Base-by-base conservation (phyloP, 495 filamentous ascomycete species). In the Hyphodiscus hymeniophilus region DNA sequence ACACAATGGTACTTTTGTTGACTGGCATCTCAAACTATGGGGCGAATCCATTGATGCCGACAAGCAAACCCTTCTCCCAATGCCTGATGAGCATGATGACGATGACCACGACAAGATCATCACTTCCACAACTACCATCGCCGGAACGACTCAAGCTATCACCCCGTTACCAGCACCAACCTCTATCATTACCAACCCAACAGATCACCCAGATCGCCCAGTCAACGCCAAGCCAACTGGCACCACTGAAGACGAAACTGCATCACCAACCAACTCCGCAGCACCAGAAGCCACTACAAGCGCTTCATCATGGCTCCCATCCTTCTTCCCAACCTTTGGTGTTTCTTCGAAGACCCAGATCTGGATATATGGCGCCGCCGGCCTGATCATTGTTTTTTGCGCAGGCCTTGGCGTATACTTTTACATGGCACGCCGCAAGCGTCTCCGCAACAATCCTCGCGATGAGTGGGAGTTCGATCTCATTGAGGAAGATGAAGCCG, bases 401-500 rank as follows among this genome's bases (percentile, higher is more conserved):
- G 68, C 69, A 39, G 85, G 80, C 3, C 71, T 98, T 6, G 89
- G 80, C 32, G 67, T 81, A 26, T 97, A 92, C 68, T 74, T 94
- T 55, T 85, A 76, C 56, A 68, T 89, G 13, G 81, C 87, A 38
- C 82, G 88, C 28, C 78, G 85, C 51, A 87, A 83, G 66, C 79
- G 84, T 31, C 71, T 82, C 30, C 77, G 80, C 42, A 85, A 83
- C 60, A 85, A 82, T 65, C 69, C 77, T 21, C 79, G 85, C 33
- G 85, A 92, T 56, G 82, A 88, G 63, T 98, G 96, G 58, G 90
- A 95, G 54, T 98, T 98, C 53, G 91, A 95, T 62, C 79, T 94
- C 56, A 76, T 98, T 23, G 81, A 89, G 52, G 81, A 90, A 53
- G 82, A 88, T 7, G 92, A 95, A 54, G 79, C 77, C 12, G 72